phyloP scores from a whole-genome alignment of 768 basidiomycete species.

The Tricholoma furcatifolium region DNA sequence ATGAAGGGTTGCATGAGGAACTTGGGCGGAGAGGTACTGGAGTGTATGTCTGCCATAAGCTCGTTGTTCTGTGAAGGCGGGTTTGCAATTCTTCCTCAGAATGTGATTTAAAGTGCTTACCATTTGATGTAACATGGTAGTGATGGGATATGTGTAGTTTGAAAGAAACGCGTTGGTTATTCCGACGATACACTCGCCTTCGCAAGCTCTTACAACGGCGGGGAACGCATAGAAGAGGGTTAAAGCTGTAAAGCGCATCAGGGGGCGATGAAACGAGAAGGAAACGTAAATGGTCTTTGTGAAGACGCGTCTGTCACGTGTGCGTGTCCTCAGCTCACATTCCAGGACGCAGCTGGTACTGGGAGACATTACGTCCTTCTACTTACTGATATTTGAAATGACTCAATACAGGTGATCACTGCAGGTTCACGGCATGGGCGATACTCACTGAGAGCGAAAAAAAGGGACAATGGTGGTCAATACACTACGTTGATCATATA shows the following conservation, averaged over 20 bases:
- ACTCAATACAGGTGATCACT: no score
- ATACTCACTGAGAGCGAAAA: no score
- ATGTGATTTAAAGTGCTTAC: conserved; percentile 31
- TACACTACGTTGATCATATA: no score
- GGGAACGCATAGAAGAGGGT: conserved; percentile 27
- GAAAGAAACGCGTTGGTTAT: conserved; percentile 55
- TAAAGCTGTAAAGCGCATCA: conserved; percentile 20
- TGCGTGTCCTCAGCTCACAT: no score
- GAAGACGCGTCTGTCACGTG: not conserved
- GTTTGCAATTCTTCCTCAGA: not conserved
- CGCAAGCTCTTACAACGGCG: conserved; percentile 53
- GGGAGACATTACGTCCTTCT: no score
- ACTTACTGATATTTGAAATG: no score
- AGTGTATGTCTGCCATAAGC: conserved; percentile 9
- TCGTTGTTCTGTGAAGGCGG: conserved; percentile 11
- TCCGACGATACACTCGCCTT: conserved; percentile 65
- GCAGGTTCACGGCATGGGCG: no score
- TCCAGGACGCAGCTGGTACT: no score
- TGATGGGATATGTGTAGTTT: conserved; percentile 47
- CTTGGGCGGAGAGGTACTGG: conserved; percentile 13
- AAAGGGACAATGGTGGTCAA: no score
- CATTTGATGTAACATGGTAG: conserved; percentile 34
- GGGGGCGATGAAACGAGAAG: not conserved
- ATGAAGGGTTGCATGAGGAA: conserved; percentile 47
- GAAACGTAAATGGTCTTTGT: not conserved